A percentile compares a stretch with the other conserved stretches of the same genome.
These are phyloP conservation scores for Chamaenerion angustifolium DNA, from an alignment of 345 rosid genomes.

Conservation along the genomic window DNA sequence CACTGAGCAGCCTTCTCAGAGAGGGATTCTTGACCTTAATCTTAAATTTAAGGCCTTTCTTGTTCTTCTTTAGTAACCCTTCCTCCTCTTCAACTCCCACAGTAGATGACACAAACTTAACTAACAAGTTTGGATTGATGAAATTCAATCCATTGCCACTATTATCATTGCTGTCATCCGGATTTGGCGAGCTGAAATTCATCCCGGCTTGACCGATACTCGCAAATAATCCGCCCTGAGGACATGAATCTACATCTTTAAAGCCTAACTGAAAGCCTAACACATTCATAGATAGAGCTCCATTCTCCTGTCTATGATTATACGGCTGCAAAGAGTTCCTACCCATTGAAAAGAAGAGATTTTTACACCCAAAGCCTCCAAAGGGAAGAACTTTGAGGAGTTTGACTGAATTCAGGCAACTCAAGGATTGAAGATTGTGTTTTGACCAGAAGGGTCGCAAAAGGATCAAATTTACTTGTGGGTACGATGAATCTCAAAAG, in stretches of 20 bases:
- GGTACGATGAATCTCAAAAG: neutral
- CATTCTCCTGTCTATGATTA: slow-evolving; percentile 39
- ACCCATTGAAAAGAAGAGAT: slow-evolving; percentile 25
- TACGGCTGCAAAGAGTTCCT: slow-evolving; percentile 37
- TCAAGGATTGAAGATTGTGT: neutral
- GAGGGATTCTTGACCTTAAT: slow-evolving; percentile 78
- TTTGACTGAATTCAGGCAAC: neutral
- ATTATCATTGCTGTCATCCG: slow-evolving; percentile 15
- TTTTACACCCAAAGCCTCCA: too few species aligned
- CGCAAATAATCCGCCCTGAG: slow-evolving; percentile 62
- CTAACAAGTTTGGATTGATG: slow-evolving; percentile 36
- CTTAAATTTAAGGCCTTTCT: slow-evolving; percentile 43
- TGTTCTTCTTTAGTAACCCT: slow-evolving; percentile 23
- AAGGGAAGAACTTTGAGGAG: too few species aligned
- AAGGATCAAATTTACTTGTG: neutral
- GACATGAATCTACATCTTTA: slow-evolving; percentile 17
- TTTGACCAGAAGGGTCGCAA: neutral
- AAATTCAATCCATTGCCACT: slow-evolving; percentile 19
- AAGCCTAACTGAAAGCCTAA: slow-evolving; percentile 39
- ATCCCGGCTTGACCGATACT: slow-evolving; percentile 61
- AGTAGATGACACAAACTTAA: slow-evolving; percentile 38
- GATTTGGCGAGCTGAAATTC: slow-evolving; percentile 40
- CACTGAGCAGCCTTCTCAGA: slow-evolving; percentile 72
- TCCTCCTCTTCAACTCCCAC: slow-evolving; percentile 29
- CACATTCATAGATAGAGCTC: slow-evolving; percentile 37